A percentile compares a stretch with the other conserved stretches of the same genome.
Conservation (phyloP, 2,329 filamentous ascomycete genomes). For the Mariannaea sp. region DNA sequence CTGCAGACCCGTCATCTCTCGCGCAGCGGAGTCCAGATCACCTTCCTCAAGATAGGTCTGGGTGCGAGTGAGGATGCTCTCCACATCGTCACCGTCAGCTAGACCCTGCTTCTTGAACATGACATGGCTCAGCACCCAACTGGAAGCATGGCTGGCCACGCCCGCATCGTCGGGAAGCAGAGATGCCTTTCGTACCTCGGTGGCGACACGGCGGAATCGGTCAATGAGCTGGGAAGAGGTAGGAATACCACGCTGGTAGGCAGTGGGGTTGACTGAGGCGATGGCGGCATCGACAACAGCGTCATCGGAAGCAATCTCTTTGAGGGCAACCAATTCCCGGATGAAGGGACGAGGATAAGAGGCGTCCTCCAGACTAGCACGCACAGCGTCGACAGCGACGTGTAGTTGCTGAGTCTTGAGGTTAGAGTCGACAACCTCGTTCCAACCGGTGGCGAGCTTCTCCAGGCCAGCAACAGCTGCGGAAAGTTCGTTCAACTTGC, state of each 20-base stretch:
- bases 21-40: conserved; percentile 84
- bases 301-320: conserved; percentile 85
- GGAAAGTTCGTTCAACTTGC: conserved; percentile 81
- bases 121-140: conserved; percentile 86
- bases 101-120: conserved; percentile 94
- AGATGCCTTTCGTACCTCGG: conserved; percentile 91
- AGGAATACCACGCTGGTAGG: conserved; percentile 91
- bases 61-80: conserved; percentile 88
- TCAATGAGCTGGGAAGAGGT: conserved; percentile 87
- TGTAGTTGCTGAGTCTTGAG: conserved; percentile 95
- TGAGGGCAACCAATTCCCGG: conserved; percentile 89
- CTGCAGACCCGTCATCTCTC: conserved; percentile 91
- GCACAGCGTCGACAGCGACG: conserved; percentile 92
- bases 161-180: conserved; percentile 92
- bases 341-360: conserved; percentile 80
- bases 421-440: conserved; percentile 85
- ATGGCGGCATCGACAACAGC: conserved; percentile 91
- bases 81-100: conserved; percentile 84
- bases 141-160: conserved; percentile 91
- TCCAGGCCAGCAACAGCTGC: conserved; percentile 81
- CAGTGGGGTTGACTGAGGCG: conserved; percentile 89
- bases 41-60: conserved; percentile 93
- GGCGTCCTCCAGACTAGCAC: conserved; percentile 77
- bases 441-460: conserved; percentile 86
- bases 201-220: conserved; percentile 90